Percentiles rank a stretch among this genome's conserved stretches.
Conservation (phyloP, 2,329 filamentous ascomycete species). For the Pseudogymnoascus sp. region DNA sequence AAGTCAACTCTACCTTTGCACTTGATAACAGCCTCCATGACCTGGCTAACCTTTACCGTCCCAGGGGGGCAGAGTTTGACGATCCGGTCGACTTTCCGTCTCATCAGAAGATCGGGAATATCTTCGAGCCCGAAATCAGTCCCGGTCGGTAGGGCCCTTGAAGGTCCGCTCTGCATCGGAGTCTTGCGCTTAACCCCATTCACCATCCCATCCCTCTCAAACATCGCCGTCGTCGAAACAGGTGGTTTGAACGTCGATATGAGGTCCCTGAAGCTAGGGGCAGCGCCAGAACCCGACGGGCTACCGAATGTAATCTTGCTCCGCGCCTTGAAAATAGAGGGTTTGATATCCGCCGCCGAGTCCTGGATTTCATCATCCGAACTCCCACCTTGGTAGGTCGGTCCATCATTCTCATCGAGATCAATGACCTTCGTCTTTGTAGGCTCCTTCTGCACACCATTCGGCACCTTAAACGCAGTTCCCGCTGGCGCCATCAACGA, state of each 20-base stretch:
- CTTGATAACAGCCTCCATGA: conserved; percentile 42
- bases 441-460: conserved; percentile 32
- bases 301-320: conserved; percentile 1
- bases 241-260: not conserved
- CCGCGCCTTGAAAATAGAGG: conserved; percentile 43
- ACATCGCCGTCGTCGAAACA: not conserved
- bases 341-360: conserved; percentile 50
- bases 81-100: conserved; percentile 46
- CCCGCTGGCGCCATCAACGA: conserved; percentile 68
- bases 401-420: conserved; percentile 49
- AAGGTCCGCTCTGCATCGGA: conserved; percentile 31
- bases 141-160: conserved; percentile 39
- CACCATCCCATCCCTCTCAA: not conserved
- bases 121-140: conserved; percentile 39
- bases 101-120: conserved; percentile 42
- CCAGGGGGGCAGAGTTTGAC: conserved; percentile 36
- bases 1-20: conserved; percentile 48
- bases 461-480: conserved; percentile 57
- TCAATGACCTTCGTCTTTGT: conserved; percentile 38
- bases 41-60: conserved; percentile 35
- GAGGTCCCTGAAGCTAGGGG: not conserved
- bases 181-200: not conserved
- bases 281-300: not conserved
- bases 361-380: conserved; percentile 53
- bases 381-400: conserved; percentile 53